These are phyloP conservation scores for Ustilago nuda DNA, from an alignment of 1,284 basidiomycete genomes.

Conservation along the genomic window DNA sequence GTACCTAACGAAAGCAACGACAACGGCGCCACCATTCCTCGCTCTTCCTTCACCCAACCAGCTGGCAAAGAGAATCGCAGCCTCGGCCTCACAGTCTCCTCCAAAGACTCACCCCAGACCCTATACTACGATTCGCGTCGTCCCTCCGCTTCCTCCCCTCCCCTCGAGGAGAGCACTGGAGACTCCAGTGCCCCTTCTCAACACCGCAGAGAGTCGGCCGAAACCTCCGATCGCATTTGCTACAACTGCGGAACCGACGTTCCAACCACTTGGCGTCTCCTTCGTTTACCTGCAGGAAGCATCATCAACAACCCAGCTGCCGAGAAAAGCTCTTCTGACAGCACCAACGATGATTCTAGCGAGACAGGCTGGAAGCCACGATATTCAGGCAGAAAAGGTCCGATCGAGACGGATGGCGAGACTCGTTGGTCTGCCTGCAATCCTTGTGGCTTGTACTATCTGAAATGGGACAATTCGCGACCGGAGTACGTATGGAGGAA, in stretches of 20 bases:
- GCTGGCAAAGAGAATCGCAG: constrained; percentile 41
- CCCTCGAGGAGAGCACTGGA: constrained; percentile 24
- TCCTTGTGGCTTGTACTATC: constrained; percentile 64
- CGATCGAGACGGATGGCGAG: constrained; percentile 47
- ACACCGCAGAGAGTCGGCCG: constrained; percentile 28
- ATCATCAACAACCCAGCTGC: constrained; percentile 47
- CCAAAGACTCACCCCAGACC: constrained; percentile 25
- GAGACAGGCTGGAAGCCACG: constrained; percentile 26
- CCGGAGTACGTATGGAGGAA: constrained; percentile 57
- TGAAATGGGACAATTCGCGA: constrained; percentile 57
- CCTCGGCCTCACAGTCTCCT: background rate
- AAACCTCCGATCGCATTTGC: constrained; percentile 43
- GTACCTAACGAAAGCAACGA: constrained; percentile 18
- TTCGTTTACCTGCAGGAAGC: constrained; percentile 50
- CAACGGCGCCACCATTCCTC: constrained; percentile 8
- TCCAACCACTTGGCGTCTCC: constrained; percentile 58
- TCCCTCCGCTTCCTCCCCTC: constrained; percentile 19
- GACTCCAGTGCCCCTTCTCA: constrained; percentile 17
- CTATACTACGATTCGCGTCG: constrained; percentile 19
- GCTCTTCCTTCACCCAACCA: constrained; percentile 8
- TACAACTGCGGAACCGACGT: constrained; percentile 63
- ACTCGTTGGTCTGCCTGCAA: constrained; percentile 63
- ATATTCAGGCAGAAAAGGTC: constrained; percentile 20
- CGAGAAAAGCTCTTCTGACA: constrained; percentile 34
- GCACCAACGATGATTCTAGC: constrained; percentile 15